These are phyloP conservation scores for Plasmodium gallinaceum DNA, from an alignment of 169 alveolate species.

Conservation along the genomic window DNA sequence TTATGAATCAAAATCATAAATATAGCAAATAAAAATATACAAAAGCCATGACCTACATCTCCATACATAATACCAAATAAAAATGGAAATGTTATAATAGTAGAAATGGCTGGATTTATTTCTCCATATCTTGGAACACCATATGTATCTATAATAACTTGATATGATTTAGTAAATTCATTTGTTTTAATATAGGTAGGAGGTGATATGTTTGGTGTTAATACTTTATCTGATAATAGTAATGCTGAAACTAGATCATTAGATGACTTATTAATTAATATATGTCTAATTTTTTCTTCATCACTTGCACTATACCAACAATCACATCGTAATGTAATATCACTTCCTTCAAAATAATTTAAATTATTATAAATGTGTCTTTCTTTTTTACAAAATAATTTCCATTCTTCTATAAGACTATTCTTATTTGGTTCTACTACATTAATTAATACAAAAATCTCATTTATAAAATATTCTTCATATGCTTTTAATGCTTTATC, in stretches of 20 bases:
- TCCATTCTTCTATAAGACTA: conserved; percentile 94
- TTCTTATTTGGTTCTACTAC: conserved; percentile 90
- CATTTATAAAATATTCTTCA: conserved; percentile 90
- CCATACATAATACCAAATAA: conserved; percentile 99
- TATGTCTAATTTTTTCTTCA: conserved; percentile 91
- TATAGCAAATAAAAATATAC: conserved; percentile 90
- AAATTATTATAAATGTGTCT: conserved; percentile 93
- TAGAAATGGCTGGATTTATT: conserved; percentile 97
- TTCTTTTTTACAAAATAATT: conserved; percentile 95
- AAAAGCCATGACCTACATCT: conserved; percentile 99
- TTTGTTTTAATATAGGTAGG: conserved; percentile 97
- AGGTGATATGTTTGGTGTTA: conserved; percentile 87
- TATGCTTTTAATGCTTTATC: conserved; percentile 92
- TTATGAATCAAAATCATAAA: conserved; percentile 82
- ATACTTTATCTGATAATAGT: conserved; percentile 85
- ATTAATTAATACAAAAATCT: conserved; percentile 89
- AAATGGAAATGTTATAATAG: conserved; percentile 99
- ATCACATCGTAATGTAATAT: conserved; percentile 94
- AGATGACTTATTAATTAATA: conserved; percentile 85
- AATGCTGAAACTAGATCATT: conserved; percentile 88
- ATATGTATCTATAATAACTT: conserved; percentile 98
- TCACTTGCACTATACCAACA: conserved; percentile 96
- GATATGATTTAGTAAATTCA: conserved; percentile 93
- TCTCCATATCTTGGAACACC: conserved; percentile 99
- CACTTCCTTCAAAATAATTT: conserved; percentile 94